Base-by-base conservation (phyloP, 2,329 filamentous ascomycete genomes). In the Colletotrichum scovillei region DNA sequence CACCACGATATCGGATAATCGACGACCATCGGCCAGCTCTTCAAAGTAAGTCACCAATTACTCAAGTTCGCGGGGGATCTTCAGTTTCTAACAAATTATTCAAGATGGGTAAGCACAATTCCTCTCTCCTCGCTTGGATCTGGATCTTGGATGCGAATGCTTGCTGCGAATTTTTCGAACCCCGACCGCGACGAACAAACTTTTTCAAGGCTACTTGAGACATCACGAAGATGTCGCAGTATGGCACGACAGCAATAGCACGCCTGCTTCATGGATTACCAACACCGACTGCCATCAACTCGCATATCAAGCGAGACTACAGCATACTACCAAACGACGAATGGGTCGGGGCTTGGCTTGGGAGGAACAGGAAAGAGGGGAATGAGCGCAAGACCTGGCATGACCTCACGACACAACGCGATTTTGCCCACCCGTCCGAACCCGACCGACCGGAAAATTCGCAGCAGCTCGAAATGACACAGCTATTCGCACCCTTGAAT, bases 21-120 rank as follows among this genome's bases (percentile, higher is more conserved):
- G 69, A 69, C 71, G 65, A 72, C 74, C 72, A 75, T 67, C 74
- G 74, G 72, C 69, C 74, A 75, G 68, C 72, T 72, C 69, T 74
- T 67, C 68, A 74, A 74, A 75, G 74, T 75, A 72, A 75, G 74
- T 75, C 60, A 19, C 62, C 32, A 73, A 11, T 24, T 46, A 58
- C 35, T 53, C 12, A 66, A 49, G 3, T 28, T 19, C 12, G 55
- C 62, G 49, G 35, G 60, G 60, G 24, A 74, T 59, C 60, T 35
- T 32, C 72, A n/a, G 49, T 67, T 77, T 80, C 85, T 88, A 81
- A 88, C 82, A 77, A 75, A n/a, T n/a, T 55, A 69, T 75, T 76
- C 76, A 82, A 91, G 89, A 91, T 91, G 89, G 89, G 89, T 91
- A 91, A 91, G 89, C 81, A 78, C 42, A 71, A 73, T 75, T 81